Percentiles rank a stretch among this genome's conserved stretches.
Evolutionary conservation across 139 green algal genomes (phyloP).

Genomic region (Pseudopediastrum boryanum): DNA sequence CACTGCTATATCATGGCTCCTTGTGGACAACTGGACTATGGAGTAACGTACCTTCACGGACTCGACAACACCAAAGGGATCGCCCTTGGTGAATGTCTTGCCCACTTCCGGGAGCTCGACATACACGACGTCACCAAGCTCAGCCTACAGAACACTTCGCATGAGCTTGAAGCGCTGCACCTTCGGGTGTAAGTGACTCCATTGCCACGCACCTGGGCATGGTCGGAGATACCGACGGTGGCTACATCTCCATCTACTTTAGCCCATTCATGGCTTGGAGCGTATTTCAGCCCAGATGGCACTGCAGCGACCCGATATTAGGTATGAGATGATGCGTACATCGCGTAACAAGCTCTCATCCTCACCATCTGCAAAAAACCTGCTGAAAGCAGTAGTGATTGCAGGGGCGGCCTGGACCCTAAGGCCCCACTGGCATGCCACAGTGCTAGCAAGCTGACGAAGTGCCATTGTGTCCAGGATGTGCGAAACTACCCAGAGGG

Average conservation of each 20-base stretch:
- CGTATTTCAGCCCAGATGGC: constrained; percentile 65
- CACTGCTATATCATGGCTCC: no score
- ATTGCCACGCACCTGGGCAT: constrained; percentile 89
- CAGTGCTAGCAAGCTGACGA: no score
- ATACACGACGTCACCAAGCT: constrained; percentile 98
- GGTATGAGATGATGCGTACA: not conserved
- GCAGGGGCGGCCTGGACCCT: no score
- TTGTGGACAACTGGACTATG: no score
- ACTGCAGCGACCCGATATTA: constrained; percentile 4
- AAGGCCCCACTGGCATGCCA: no score
- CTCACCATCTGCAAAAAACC: no score
- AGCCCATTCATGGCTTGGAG: constrained; percentile 87
- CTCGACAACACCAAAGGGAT: constrained; percentile 97
- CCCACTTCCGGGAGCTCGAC: constrained; percentile 98
- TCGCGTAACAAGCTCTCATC: no score
- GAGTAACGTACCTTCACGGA: constrained; percentile 96
- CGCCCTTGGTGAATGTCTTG: constrained; percentile 73
- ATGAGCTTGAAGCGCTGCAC: not conserved
- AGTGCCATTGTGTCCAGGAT: no score
- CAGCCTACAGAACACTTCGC: constrained; percentile 53
- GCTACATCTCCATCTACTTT: constrained; percentile 87
- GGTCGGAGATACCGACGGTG: constrained; percentile 95
- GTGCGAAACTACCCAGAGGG: no score
- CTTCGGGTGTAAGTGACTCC: not conserved
- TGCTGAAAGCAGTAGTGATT: no score